Conservation (phyloP, 73 alveolate genomes). For the Paramecium biaurelia region DNA sequence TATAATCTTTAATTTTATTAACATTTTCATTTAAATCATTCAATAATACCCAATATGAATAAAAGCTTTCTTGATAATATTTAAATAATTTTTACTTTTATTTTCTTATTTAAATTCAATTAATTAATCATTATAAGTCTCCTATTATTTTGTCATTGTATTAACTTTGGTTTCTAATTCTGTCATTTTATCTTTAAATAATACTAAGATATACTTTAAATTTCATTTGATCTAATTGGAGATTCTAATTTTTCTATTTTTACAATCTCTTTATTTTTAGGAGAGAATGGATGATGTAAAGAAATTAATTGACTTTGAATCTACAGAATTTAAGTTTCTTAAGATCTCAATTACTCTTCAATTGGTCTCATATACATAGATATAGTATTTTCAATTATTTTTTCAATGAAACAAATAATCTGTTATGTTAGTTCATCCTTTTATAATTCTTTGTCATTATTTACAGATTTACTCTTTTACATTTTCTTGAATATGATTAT, state of each 20-base stretch:
- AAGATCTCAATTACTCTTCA: not conserved
- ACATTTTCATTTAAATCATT: conserved; percentile 2
- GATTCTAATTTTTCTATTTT: not conserved
- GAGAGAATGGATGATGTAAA: not conserved
- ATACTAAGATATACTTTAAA: not conserved
- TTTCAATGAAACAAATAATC: not conserved
- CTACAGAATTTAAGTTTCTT: not conserved
- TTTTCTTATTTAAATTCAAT: not conserved
- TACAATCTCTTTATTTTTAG: not conserved
- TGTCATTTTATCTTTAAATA: not conserved
- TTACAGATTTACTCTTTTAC: not conserved
- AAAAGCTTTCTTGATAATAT: not conserved
- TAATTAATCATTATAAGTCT: not conserved
- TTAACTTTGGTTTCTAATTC: not conserved
- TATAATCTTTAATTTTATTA: not conserved
- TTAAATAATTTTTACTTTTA: not conserved
- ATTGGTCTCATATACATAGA: not conserved
- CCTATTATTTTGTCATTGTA: not conserved
- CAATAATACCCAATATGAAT: conserved; percentile 12
- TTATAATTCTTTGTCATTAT: not conserved
- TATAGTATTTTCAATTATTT: not conserved
- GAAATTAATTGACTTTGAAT: not conserved
- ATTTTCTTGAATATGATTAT: not conserved
- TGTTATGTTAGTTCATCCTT: not conserved
- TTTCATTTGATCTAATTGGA: not conserved